Evolutionary conservation across 2,329 filamentous ascomycete species (phyloP), one percentile per base, ranked within the genome.

Genomic region (Colletotrichum australisinense): DNA sequence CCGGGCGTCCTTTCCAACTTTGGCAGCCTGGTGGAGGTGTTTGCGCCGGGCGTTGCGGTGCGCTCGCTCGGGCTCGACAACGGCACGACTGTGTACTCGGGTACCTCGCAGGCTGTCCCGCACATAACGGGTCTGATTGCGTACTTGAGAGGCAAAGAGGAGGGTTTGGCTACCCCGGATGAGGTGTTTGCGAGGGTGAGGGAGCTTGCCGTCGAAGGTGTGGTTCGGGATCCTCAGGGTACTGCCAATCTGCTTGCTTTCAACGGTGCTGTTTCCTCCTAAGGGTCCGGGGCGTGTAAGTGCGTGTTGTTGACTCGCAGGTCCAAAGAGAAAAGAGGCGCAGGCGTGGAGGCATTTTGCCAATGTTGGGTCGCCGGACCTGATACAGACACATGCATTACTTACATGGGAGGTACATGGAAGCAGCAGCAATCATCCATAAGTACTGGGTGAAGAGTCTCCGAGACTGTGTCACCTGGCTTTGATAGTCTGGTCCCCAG

Each of bases 171-270:
- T 64, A 83, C 82, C 62, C 86, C 88, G 65, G 86, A 49, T 4
- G 42, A 83, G 12, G 85, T 91, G 26, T 86, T 84, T 77, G 62
- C 79, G 67, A 85, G 86, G 76, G 85, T 91, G 75, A 78, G 81
- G 76, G 77, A 79, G 63, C 82, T 86, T 38, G 81, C 84, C 49
- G 82, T 82, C 71, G 82, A 82, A 69, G 82, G 84, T 75, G 81
- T 88, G 67, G 80, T 80, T 53, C 79, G 79, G 74, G 74, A 88
- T 1, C 83, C 83, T 64, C 81, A 77, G 73, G 82, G 84, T 75
- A 89, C 86, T 65, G 76, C 79, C 77, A 91, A 91, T 84, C 77
- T 83, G 70, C 83, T 92, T 65, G 88, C 86, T 71, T 90, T 88
- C 83, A 91, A 91, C 82, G 87, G 87, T 73, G 58, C 58, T 67